Evolutionary conservation across 257 asterid genomes (phyloP).

Genomic region (Solanum ossicruentum): DNA sequence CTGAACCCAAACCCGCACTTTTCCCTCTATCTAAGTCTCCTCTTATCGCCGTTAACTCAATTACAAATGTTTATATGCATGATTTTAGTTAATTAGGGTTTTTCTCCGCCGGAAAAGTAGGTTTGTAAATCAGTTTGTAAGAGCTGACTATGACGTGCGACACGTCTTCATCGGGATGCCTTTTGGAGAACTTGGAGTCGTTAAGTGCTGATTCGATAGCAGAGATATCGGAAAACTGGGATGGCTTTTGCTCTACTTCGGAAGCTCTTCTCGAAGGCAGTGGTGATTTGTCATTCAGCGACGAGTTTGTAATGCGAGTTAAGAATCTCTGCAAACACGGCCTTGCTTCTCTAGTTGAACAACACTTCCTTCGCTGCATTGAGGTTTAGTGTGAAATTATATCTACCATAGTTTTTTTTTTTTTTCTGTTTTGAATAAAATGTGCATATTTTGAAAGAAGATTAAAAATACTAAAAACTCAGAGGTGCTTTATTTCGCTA

Average conservation of each 20-base stretch:
- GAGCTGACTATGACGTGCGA: conserved; percentile 32
- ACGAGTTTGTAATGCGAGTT: conserved; percentile 32
- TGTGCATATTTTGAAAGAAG: background rate
- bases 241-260: conserved; percentile 38
- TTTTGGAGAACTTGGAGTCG: conserved; percentile 47
- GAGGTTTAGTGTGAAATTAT: conserved; percentile 27
- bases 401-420: background rate
- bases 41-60: background rate
- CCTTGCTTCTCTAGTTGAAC: conserved; percentile 48
- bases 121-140: background rate
- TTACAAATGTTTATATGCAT: background rate
- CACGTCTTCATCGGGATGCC: conserved; percentile 24
- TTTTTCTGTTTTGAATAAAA: background rate
- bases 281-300: conserved; percentile 25
- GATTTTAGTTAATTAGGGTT: background rate
- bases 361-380: conserved; percentile 54
- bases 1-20: background rate
- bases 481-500: background rate
- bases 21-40: background rate
- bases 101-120: background rate
- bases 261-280: conserved; percentile 39
- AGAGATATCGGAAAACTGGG: conserved; percentile 59
- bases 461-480: background rate
- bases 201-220: conserved; percentile 27
- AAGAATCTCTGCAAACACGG: conserved; percentile 44